Evolutionary conservation across 257 asterid genomes (phyloP), one percentile per base, ranked within the genome.

Genomic region (Solanum ossicruentum): DNA sequence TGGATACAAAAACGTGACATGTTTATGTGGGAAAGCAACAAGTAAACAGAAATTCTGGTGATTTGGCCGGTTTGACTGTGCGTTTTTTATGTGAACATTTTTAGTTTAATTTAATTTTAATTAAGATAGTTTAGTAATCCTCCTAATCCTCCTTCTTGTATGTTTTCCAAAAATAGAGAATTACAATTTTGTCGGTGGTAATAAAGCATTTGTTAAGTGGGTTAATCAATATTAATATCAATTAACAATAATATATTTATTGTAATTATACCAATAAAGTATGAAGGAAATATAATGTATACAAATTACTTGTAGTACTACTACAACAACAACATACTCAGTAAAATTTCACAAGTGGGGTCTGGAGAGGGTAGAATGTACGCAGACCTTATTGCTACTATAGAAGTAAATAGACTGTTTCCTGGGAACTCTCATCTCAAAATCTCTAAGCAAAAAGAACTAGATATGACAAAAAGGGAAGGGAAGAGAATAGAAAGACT

Each of bases 1-100:
- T 28, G 47, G 73, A 66, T 66, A 32, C 23, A 54, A 41, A 15
- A 6, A 88, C 89, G 95, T 88, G 95, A 85, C 91, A 47, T 79
- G 15, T 1, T 16, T 16, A 16, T 45, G 93, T 20, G 26, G n/a
- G 57, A 47, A 69, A 6, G 70, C 47, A 52, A 81, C 72, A 83
- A 66, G 61, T 77, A 69, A 81, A 80, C 60, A 23, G 57, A 49
- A 70, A 23, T 72, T 15, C 17, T 80, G 77, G 49, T 41, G 73
- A 57, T 73, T 78, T 45, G 87, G 88, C 83, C 85, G 90, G 88
- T 78, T 83, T 88, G 86, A 85, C 86, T 18, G 28, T 36, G 75
- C 55, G n/a, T 10, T 70, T 70, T 70, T 17, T 39, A 39, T 41
- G 23, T 36, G 75, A 32, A 41, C 0, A 32, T 69, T 69, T 65